Base-by-base conservation (phyloP, 208 protist genomes). In the Crithidia thermophila region DNA sequence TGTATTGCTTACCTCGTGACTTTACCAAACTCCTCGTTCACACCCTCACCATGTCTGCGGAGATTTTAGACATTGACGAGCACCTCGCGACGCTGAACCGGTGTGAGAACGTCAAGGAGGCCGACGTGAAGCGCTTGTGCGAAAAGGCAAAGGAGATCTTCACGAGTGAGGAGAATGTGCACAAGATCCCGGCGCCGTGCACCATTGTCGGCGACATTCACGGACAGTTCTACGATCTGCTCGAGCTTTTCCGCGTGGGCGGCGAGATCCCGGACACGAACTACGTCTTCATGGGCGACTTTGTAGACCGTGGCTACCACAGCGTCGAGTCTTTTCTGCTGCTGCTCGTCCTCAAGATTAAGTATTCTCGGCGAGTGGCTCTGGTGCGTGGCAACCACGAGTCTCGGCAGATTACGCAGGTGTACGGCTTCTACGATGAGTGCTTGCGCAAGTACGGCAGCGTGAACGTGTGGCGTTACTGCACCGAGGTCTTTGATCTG, bases 401-500 rank as follows among this genome's bases (percentile, higher is more conserved):
- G 72, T 95, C 86, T 9, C 85, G 97, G 20, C 97, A 98, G 77
- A 98, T 99, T 68, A 99, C 97, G 37, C 93, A 97, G 72, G 94
- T 98, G 28, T 99, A 99, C 85, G 98, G 99, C 34, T 99, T 99
- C 77, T 99, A 99, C 81, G 98, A 99, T 77, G 98, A 99, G 77
- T 99, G 98, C 72, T 82, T 99, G 57, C 86, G 97, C 57, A 99
- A 99, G 88, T 99, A 99, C 77, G 98, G 98, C 31, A 98, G 90
- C 46, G 98, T 98, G n/a, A 99, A 99, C 70, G 98, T 99, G 27
- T 99, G 99, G 99, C 85, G 97, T 27, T 99, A 99, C 75, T 99
- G 98, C 81, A 99, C 98, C 1, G 98, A 99, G 67, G 96, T 99
- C 18, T 99, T 99, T 72, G 99, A 99, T 79, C 98, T 99, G 60